Evolutionary conservation across 169 alveolate species (phyloP), one percentile per base, ranked within the genome.

Genomic region (Eimeria falciformis): DNA sequence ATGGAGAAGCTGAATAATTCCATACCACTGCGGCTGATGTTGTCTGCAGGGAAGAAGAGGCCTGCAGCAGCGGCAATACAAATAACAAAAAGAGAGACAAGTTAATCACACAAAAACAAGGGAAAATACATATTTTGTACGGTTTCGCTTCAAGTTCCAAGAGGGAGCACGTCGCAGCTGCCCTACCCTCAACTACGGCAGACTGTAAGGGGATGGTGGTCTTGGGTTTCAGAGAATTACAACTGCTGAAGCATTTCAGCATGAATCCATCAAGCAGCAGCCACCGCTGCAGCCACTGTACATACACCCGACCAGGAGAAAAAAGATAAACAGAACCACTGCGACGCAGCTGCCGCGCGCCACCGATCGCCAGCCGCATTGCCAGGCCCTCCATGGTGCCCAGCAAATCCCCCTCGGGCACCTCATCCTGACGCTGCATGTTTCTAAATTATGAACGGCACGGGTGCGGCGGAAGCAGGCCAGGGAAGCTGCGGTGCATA

Each of bases 211-310:
- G 75, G 46, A 83, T 68, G n/a, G 91, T 27, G 21, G 66, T 65
- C 50, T 45, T 33, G n/a, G 91, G 91, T 23, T 83, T 83, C n/a
- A 83, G 23, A 29, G 79, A 56, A 62, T 45, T 83, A 66, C 91
- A 37, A 66, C 73, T 47, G 81, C 68, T 83, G 81, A 56, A 83
- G 68, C 82, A 83, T 25, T 83, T 83, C 27, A 83, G 81, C 53
- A 83, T 14, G 53, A 83, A 83, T 2, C 91, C 91, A 68, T 83
- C 91, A 18, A 83, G 91, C 37, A 83, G 65, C 27, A 83, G 66
- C 91, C 91, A 83, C 27, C 91, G 81, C 81, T 83, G 68, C 50
- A 27, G 56, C 91, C 91, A 83, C 91, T 83, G 91, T 43, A 56
- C 79, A 18, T 83, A 83, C 50, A 83, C 66, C 62, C 78, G 56